Evolutionary conservation across 192 early-diverging fungal species (phyloP).

Genomic region (Dispira simplex): DNA sequence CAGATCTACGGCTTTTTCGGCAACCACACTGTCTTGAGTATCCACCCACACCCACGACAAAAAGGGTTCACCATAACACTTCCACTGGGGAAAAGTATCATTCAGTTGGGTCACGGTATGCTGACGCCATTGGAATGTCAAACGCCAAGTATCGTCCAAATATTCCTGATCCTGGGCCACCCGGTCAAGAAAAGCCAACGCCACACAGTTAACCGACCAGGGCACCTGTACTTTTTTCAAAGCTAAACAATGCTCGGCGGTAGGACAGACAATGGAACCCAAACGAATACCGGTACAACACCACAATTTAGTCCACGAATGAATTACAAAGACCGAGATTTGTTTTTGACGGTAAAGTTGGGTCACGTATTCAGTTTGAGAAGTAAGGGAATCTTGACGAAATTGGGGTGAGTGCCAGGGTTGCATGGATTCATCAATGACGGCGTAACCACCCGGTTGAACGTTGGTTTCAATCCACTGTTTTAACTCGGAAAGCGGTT

Average conservation of each 20-base stretch:
- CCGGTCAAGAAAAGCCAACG: conserved; percentile 64
- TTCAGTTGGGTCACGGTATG: conserved; percentile 22
- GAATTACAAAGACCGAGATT: conserved; percentile 73
- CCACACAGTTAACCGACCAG: conserved; percentile 85
- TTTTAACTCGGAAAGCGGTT: conserved; percentile 55
- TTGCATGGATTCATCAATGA: conserved; percentile 91
- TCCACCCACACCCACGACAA: conserved; percentile 85
- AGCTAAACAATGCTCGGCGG: conserved; percentile 46
- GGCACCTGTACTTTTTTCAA: conserved; percentile 76
- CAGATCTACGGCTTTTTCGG: conserved; percentile 40
- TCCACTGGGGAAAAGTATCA: conserved; percentile 32
- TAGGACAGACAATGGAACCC: conserved; percentile 79
- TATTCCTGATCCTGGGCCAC: conserved; percentile 56
- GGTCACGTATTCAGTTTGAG: conserved; percentile 48
- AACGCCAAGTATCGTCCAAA: conserved; percentile 60
- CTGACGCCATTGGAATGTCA: conserved; percentile 51
- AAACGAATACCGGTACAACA: conserved; percentile 81
- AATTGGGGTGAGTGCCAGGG: conserved; percentile 76
- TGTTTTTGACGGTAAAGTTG: conserved; percentile 40
- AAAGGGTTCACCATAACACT: conserved; percentile 54
- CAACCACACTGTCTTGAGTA: conserved; percentile 36
- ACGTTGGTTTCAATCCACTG: conserved; percentile 61
- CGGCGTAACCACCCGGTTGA: conserved; percentile 56
- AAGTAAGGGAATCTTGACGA: conserved; percentile 66
- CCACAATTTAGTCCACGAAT: conserved; percentile 93